A percentile compares a stretch with the other conserved stretches of the same genome.
Conservation (phyloP, 164 flowering plant genomes). For the Malania oleifera region DNA sequence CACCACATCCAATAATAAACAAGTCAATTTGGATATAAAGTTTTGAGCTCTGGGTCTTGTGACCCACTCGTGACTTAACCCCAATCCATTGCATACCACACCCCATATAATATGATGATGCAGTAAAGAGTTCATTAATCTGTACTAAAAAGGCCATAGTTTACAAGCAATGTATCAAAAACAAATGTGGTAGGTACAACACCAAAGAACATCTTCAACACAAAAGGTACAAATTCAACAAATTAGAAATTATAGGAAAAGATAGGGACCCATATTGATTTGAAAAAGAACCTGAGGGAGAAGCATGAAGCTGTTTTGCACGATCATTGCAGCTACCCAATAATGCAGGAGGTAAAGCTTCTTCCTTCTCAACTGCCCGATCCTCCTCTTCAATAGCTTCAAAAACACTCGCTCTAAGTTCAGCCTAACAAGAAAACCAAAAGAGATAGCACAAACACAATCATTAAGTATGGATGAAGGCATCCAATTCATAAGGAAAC, state of each 20-base stretch:
- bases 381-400: slow-evolving; percentile 99
- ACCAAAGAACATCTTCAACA: background rate
- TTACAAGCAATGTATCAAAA: too few relatives aligned
- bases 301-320: slow-evolving; percentile 92
- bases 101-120: too few relatives aligned
- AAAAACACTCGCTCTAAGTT: slow-evolving; percentile 95
- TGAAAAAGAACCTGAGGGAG: slow-evolving; percentile 74
- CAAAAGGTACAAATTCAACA: background rate
- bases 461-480: background rate
- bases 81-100: too few relatives aligned
- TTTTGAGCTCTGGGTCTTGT: too few relatives aligned
- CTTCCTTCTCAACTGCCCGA: slow-evolving; percentile 67
- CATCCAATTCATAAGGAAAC: too few relatives aligned
- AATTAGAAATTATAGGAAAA: background rate
- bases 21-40: too few relatives aligned
- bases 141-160: too few relatives aligned
- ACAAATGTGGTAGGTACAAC: background rate
- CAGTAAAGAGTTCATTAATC: too few relatives aligned
- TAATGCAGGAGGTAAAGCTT: slow-evolving; percentile 81
- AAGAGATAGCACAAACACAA: background rate
- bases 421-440: slow-evolving; percentile 54
- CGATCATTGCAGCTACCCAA: slow-evolving; percentile 98
- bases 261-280: background rate
- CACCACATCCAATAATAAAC: too few relatives aligned
- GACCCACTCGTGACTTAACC: too few relatives aligned